phyloP scores from a whole-genome alignment of 768 basidiomycete genomes.

The Mycena chlorophos region DNA sequence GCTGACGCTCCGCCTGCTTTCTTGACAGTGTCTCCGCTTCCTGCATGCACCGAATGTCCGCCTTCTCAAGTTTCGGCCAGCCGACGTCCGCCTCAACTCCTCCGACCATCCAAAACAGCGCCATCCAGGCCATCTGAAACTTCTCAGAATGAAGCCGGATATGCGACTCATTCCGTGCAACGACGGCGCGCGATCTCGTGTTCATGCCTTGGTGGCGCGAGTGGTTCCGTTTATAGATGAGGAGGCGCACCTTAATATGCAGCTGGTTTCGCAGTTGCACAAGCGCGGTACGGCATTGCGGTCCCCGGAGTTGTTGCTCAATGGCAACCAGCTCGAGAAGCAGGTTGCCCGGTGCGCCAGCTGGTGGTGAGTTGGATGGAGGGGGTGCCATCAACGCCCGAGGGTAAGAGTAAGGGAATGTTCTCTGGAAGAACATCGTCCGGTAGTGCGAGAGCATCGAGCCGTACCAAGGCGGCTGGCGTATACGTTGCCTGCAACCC shows the following conservation, averaged over 20 bases:
- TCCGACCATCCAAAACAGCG: neutral
- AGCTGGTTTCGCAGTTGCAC: conserved; percentile 9
- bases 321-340: neutral
- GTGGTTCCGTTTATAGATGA: neutral
- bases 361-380: neutral
- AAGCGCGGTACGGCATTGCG: conserved; percentile 10
- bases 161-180: conserved; percentile 10
- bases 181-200: conserved; percentile 1
- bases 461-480: neutral
- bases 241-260: neutral
- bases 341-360: neutral
- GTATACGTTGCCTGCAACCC: neutral
- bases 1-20: neutral
- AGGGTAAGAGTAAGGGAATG: neutral
- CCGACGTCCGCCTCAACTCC: neutral
- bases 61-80: neutral
- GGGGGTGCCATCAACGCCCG: neutral
- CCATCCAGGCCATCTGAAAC: conserved; percentile 8
- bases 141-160: conserved; percentile 6
- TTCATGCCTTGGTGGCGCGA: conserved; percentile 2
- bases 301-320: conserved; percentile 8
- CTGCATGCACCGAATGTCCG: conserved; percentile 5
- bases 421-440: neutral
- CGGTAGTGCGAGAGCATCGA: neutral
- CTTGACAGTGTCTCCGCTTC: too few relatives aligned